phyloP scores from a whole-genome alignment of 495 filamentous ascomycete species.

The Amniculicola lignicola region DNA sequence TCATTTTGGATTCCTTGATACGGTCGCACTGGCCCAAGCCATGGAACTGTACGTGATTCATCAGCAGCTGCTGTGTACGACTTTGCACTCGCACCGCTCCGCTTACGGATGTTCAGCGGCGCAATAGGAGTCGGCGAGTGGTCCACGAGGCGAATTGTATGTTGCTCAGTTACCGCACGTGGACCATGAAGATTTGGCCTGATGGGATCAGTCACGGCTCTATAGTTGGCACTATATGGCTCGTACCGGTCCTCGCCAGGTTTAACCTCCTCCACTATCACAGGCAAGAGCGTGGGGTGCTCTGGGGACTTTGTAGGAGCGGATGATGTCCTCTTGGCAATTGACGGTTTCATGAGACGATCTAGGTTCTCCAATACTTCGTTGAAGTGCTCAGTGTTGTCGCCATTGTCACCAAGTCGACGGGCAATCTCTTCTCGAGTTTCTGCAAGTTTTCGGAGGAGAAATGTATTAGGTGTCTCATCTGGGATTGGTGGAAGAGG shows the following conservation, averaged over 20 bases:
- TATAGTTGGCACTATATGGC: conserved; percentile 31
- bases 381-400: conserved; percentile 47
- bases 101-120: conserved; percentile 45
- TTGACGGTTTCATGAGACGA: conserved; percentile 48
- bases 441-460: conserved; percentile 54
- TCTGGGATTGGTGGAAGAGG: conserved; percentile 40
- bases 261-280: conserved; percentile 42
- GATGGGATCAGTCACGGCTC: conserved; percentile 42
- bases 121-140: conserved; percentile 38
- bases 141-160: conserved; percentile 41
- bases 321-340: conserved; percentile 49
- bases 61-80: conserved; percentile 17
- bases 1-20: conserved; percentile 15
- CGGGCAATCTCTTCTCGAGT: conserved; percentile 54
- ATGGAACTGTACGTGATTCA: conserved; percentile 5
- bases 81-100: conserved; percentile 34
- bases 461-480: conserved; percentile 48
- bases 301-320: conserved; percentile 47
- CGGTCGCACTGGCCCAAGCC: conserved; percentile 9
- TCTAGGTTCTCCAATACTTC: conserved; percentile 62
- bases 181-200: conserved; percentile 26
- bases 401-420: conserved; percentile 38
- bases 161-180: conserved; percentile 28
- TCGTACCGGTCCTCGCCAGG: conserved; percentile 31
- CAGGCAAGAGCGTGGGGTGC: conserved; percentile 34